These are phyloP conservation scores for Calonectria honghensis DNA, from an alignment of 2,329 filamentous ascomycete genomes.

Conservation along the genomic window DNA sequence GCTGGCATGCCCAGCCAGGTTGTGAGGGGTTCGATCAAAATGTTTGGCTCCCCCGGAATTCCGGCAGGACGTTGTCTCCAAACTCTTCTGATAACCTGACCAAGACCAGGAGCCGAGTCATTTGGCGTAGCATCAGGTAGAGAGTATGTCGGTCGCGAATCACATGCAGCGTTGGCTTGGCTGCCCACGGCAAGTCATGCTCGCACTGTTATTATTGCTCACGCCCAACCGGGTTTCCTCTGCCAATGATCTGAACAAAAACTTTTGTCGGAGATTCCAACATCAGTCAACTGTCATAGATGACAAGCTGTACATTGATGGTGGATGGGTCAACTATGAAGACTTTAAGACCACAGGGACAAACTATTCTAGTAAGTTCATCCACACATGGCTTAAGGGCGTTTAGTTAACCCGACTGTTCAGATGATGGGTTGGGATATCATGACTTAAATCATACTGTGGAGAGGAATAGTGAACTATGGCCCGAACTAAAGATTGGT, in stretches of 20 bases:
- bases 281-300: constrained; percentile 77
- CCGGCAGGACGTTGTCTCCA: not conserved
- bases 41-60: not conserved
- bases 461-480: too few species aligned
- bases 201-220: not conserved
- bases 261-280: constrained; percentile 71
- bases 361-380: constrained; percentile 71
- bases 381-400: too few species aligned
- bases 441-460: constrained; percentile 13
- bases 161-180: not conserved
- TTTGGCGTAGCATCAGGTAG: not conserved
- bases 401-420: constrained; percentile 59
- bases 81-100: not conserved
- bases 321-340: constrained; percentile 60
- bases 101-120: not conserved
- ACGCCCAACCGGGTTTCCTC: not conserved
- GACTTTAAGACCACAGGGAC: not conserved
- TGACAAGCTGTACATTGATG: constrained; percentile 75
- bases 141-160: not conserved
- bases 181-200: not conserved
- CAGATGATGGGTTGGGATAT: constrained; percentile 19
- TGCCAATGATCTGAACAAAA: constrained; percentile 40
- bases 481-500: not conserved
- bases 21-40: constrained; percentile 8
- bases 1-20: not conserved